Conservation (phyloP, 2,329 filamentous ascomycete genomes). For the Phialemoniopsis sp. region DNA sequence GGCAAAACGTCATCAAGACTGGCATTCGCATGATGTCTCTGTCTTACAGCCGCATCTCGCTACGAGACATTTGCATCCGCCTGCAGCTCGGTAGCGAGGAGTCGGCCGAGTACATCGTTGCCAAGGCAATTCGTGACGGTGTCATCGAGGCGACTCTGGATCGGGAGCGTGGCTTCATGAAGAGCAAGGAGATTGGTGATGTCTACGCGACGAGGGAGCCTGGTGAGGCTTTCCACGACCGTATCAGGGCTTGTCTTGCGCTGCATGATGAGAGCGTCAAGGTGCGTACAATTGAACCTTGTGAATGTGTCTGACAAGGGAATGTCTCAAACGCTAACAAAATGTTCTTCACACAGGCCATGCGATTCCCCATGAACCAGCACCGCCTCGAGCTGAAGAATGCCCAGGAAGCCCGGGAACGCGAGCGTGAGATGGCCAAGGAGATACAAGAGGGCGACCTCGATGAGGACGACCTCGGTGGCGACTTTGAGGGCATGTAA, state of each 20-base stretch:
- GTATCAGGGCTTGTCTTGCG: slow-evolving; percentile 84
- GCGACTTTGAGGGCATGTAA: slow-evolving; percentile 95
- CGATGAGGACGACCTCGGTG: slow-evolving; percentile 92
- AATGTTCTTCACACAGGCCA: slow-evolving; percentile 55
- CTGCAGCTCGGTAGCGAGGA: slow-evolving; percentile 92
- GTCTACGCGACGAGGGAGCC: slow-evolving; percentile 95
- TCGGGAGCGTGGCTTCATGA: slow-evolving; percentile 94
- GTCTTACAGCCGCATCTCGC: slow-evolving; percentile 93
- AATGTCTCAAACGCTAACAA: slow-evolving; percentile 11
- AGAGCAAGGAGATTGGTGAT: slow-evolving; percentile 94
- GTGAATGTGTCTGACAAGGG: neutral
- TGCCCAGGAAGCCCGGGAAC: slow-evolving; percentile 93
- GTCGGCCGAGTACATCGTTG: slow-evolving; percentile 97
- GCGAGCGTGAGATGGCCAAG: slow-evolving; percentile 95
- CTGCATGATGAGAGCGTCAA: slow-evolving; percentile 98
- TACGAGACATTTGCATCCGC: slow-evolving; percentile 95
- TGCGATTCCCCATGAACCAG: slow-evolving; percentile 99
- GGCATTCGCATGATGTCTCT: slow-evolving; percentile 99
- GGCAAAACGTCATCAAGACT: slow-evolving; percentile 99
- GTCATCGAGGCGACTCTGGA: slow-evolving; percentile 95
- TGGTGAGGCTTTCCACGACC: slow-evolving; percentile 95
- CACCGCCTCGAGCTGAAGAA: slow-evolving; percentile 96
- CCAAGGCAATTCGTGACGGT: slow-evolving; percentile 95
- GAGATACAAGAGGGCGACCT: slow-evolving; percentile 97
- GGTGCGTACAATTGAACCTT: slow-evolving; percentile 46